Base-by-base conservation (phyloP, 1,139 yeast genomes). In the Debaryomyces sp. region DNA sequence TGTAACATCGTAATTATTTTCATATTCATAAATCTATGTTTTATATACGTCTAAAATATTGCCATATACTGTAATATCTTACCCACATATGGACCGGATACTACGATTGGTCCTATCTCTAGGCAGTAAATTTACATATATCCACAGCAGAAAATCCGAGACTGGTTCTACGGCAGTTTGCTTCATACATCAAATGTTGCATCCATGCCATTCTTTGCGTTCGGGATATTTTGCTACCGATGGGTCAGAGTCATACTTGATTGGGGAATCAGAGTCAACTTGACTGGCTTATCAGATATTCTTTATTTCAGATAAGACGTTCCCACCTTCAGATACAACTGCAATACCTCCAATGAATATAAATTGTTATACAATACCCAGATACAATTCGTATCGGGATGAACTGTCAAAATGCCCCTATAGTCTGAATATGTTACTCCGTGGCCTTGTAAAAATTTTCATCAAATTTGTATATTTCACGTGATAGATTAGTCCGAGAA, bases 391-490 rank as follows among this genome's bases (percentile, higher is more conserved):
- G 6, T 6, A 10, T 24, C 26, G 17, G 26, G 12, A 21, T 21
- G 13, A 12, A 15, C 27, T 8, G 4, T 18, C n/a, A 7, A 35
- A 35, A 35, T 35, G 5, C 38, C 10, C 37, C 38, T 35, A 35
- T 35, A 32, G 26, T 15, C 17, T 35, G 30, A 27, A 9, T 15
- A 23, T 13, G 29, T 40, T 5, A 40, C 12, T 47, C 49, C 46
- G 50, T 56, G 44, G 45, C 45, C 45, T 9, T 38, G 45, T 29
- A 50, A 35, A 46, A 48, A 32, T 44, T 38, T 38, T 44, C 37
- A 37, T 9, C 18, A 29, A 44, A 40, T 45, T 45, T 30, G 48
- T 42, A 33, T 43, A 45, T 45, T 13, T 15, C 48, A 45, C 48
- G 48, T 45, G 48, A 36, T 40, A 15, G 15, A 15, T 29, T 37